Base-by-base conservation (phyloP, 2,329 filamentous ascomycete species). In the Magnaporthiopsis incrustans region DNA sequence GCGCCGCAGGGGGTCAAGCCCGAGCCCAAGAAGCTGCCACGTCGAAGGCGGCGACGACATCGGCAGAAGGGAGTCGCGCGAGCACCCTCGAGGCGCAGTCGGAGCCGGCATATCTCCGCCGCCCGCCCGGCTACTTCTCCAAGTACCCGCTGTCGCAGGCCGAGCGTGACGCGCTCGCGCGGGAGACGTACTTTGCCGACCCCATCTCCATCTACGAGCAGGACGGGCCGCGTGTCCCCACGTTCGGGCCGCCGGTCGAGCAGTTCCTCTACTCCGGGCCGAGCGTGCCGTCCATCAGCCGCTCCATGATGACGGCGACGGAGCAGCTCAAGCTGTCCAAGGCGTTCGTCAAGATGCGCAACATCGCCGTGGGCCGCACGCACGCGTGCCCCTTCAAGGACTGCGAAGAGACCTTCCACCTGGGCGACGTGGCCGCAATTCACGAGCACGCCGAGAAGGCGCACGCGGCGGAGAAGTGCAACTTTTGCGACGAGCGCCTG, bases 31-130 rank as follows among this genome's bases (percentile, higher is more conserved):
- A 12, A 35, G 33, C 27, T 30, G 5, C 33, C 33, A 35, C 33
- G 33, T 3, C 18, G 18, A 53, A 22, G 33, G 33, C 33, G 33
- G 33, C 22, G 44, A 22, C 44, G 12, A 18, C 27, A 32, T 6
- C 12, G 33, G 30, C 50, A n/a, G 53, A 63, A 22, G 25, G 27
- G 27, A 30, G 27, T 30, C 27, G 56, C 4, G 2, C 59, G 11
- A 26, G 10, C 2, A 67, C 63, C 62, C 15, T 66, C 10, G 64
- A 63, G 2, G 25, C 33, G 2, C 26, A n/a, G 14, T 63, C 59
- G 1, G 60, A 67, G 70, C 27, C 65, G 68, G 25, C 57, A 66
- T 38, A 44, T 22, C 35, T 30, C 38, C 12, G 25, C 25, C 27
- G 15, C 35, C 59, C 26, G 35, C 59, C 33, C 5, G 25, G 18